Conservation (phyloP, 306 rosid genomes). For the Lablab purpureus region DNA sequence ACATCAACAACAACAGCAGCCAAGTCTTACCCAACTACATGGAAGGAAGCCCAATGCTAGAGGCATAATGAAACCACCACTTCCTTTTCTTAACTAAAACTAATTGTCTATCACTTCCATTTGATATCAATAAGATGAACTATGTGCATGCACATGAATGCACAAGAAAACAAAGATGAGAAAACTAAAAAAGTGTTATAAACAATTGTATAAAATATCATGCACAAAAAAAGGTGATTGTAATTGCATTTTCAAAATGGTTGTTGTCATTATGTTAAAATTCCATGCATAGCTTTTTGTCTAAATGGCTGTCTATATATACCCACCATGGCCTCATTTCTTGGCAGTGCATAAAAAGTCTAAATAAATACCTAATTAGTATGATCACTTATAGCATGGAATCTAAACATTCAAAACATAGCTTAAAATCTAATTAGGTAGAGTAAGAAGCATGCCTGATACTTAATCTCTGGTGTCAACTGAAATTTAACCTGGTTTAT, state of each 20-base stretch:
- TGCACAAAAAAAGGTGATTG: not conserved
- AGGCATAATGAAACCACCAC: not conserved
- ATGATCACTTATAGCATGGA: slow-evolving; percentile 19
- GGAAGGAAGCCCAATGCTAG: not conserved
- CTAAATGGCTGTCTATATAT: not conserved
- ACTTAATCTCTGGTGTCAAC: slow-evolving; percentile 92
- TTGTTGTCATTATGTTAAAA: not conserved
- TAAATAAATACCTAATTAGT: slow-evolving; percentile 16
- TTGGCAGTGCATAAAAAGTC: slow-evolving; percentile 11
- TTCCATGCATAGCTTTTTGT: not conserved
- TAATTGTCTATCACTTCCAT: not conserved
- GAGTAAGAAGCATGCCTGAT: slow-evolving; percentile 71
- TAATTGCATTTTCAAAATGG: not conserved
- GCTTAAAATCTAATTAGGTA: slow-evolving; percentile 30
- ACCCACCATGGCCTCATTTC: not conserved
- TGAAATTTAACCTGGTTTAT: slow-evolving; percentile 92
- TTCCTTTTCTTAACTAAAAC: not conserved
- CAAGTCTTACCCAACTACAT: slow-evolving; percentile 7
- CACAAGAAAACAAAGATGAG: slow-evolving; percentile 11
- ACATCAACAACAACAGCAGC: not conserved
- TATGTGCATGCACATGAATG: not conserved
- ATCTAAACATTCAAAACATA: slow-evolving; percentile 14
- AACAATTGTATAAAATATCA: not conserved
- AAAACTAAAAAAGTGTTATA: not conserved
- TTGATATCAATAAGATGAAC: slow-evolving; percentile 9